Percentiles rank a stretch among this genome's conserved stretches.
Evolutionary conservation across 768 basidiomycete species (phyloP).

Genomic region (Suillus alpinus): DNA sequence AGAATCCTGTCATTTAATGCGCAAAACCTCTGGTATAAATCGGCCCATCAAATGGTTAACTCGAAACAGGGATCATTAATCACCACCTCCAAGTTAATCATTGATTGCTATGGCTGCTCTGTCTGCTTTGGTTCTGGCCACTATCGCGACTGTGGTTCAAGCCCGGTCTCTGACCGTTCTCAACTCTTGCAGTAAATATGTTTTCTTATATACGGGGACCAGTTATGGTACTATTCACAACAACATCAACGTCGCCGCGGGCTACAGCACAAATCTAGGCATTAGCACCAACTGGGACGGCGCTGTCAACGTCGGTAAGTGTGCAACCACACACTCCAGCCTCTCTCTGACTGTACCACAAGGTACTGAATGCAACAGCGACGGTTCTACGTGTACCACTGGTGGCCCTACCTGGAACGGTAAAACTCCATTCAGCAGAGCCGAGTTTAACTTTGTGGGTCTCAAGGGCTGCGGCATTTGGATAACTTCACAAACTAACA

Average conservation of each 20-base stretch:
- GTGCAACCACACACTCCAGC: background rate
- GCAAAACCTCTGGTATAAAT: no score
- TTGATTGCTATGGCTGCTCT: conserved; percentile 17
- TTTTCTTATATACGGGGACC: conserved; percentile 29
- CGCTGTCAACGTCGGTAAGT: conserved; percentile 29
- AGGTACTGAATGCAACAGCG: conserved; percentile 26
- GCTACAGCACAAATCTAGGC: conserved; percentile 23
- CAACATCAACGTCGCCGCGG: conserved; percentile 23
- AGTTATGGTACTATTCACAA: conserved; percentile 27
- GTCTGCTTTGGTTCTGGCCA: conserved; percentile 19
- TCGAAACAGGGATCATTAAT: background rate
- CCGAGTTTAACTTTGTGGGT: conserved; percentile 31
- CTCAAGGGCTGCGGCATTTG: background rate
- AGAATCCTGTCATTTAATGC: no score
- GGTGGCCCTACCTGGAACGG: conserved; percentile 32
- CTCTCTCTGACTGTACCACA: conserved; percentile 6
- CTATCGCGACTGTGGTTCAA: conserved; percentile 16
- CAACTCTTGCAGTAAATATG: conserved; percentile 24
- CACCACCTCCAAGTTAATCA: background rate
- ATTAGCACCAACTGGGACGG: conserved; percentile 32
- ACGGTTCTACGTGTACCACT: conserved; percentile 23
- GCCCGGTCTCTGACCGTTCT: conserved; percentile 28
- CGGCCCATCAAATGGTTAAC: no score
- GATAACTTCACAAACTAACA: background rate
- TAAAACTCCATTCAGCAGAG: conserved; percentile 30